Conservation (phyloP, 768 basidiomycete species). For the Trametes sanguinea region DNA sequence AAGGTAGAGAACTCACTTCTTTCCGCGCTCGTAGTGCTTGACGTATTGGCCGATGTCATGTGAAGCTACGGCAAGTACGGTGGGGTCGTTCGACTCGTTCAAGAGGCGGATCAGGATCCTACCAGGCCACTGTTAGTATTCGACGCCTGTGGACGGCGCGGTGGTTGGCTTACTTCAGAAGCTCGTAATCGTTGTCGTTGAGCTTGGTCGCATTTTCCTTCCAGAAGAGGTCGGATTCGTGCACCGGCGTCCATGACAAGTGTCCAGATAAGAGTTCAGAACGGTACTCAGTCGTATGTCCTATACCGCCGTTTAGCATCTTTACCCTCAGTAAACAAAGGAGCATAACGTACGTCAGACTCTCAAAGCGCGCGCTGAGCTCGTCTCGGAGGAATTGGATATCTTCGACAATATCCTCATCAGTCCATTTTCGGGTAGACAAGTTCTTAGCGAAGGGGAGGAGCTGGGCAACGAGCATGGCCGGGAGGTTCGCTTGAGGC, state of each 20-base stretch:
- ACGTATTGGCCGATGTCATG: conserved; percentile 96
- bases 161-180: conserved; percentile 65
- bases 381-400: conserved; percentile 86
- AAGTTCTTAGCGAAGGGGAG: conserved; percentile 88
- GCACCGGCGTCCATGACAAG: conserved; percentile 93
- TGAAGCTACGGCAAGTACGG: conserved; percentile 87
- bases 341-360: conserved; percentile 68
- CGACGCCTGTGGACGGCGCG: background rate
- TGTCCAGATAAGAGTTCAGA: conserved; percentile 90
- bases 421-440: conserved; percentile 83
- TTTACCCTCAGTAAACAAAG: background rate
- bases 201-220: conserved; percentile 88
- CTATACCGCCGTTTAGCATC: conserved; percentile 41
- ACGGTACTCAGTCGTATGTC: conserved; percentile 94
- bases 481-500: conserved; percentile 83
- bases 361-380: conserved; percentile 81
- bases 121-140: background rate
- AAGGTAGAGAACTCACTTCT: conserved; percentile 62
- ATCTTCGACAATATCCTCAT: conserved; percentile 94
- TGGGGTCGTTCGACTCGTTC: conserved; percentile 65
- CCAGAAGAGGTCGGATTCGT: conserved; percentile 98
- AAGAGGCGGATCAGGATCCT: conserved; percentile 79
- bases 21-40: conserved; percentile 87
- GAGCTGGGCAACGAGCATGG: conserved; percentile 88
- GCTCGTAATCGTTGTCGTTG: conserved; percentile 81